Percentiles rank a stretch among this genome's conserved stretches.
Conservation (phyloP, 768 basidiomycete genomes). For the Ramaria sp. region DNA sequence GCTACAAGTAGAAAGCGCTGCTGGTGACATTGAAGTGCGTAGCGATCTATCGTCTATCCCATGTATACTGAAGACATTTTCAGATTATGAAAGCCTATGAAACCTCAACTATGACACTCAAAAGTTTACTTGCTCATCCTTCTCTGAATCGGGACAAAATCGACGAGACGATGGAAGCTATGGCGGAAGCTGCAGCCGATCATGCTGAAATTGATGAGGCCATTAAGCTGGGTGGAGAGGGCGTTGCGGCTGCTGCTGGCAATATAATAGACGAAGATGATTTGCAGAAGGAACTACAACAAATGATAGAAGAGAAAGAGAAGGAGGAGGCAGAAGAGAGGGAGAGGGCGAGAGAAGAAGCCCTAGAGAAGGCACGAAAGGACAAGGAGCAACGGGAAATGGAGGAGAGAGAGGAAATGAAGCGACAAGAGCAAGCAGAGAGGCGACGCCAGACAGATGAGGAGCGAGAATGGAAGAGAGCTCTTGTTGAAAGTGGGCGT, state of each 20-base stretch:
- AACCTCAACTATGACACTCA: conserved; percentile 69
- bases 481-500: conserved; percentile 10
- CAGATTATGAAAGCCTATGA: conserved; percentile 85
- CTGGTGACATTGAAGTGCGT: conserved; percentile 75
- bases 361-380: conserved; percentile 5
- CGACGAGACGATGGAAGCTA: conserved; percentile 78
- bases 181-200: conserved; percentile 75
- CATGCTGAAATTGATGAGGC: conserved; percentile 76
- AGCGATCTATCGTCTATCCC: not conserved
- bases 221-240: conserved; percentile 55
- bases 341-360: conserved; percentile 4
- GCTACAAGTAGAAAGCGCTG: conserved; percentile 78
- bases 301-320: conserved; percentile 38
- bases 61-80: conserved; percentile 4
- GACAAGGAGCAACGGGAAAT: conserved; percentile 10
- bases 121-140: conserved; percentile 68
- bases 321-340: conserved; percentile 22
- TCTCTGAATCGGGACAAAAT: conserved; percentile 68
- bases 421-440: conserved; percentile 2
- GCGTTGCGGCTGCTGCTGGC: conserved; percentile 36
- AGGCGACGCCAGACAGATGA: not conserved
- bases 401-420: conserved; percentile 7
- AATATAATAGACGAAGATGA: conserved; percentile 36
- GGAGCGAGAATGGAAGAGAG: not conserved
- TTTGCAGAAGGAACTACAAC: conserved; percentile 56